Percentiles rank a stretch among this genome's conserved stretches.
Evolutionary conservation across 768 basidiomycete species (phyloP).

Genomic region (Pleurotus salmoneostramineus): DNA sequence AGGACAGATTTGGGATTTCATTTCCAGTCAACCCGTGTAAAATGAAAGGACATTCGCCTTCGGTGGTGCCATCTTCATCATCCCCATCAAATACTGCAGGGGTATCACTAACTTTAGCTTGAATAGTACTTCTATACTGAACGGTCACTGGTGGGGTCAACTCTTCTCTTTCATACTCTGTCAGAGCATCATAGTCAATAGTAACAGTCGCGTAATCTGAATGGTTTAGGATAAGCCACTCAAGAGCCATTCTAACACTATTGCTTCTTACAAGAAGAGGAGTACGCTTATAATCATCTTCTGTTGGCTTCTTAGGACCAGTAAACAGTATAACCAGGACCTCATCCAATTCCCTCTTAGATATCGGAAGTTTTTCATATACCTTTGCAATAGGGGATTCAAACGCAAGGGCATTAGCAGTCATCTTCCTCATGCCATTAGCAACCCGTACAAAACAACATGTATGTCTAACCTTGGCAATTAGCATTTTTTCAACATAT

Average conservation of each 20-base stretch:
- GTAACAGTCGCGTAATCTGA: constrained; percentile 18
- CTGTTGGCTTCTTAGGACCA: constrained; percentile 9
- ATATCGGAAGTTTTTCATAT: constrained; percentile 17
- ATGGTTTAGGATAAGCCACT: constrained; percentile 25
- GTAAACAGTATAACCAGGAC: constrained; percentile 15
- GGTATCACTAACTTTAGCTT: constrained; percentile 9
- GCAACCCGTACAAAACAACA: constrained; percentile 13
- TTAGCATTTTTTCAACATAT: constrained; percentile 18
- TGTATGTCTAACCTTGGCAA: constrained; percentile 14
- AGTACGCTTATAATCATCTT: constrained; percentile 15
- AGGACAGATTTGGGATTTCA: constrained; percentile 9
- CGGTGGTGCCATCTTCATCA: constrained; percentile 17
- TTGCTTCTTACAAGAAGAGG: constrained; percentile 19
- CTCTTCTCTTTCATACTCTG: constrained; percentile 11
- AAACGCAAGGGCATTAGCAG: constrained; percentile 22
- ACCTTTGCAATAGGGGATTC: constrained; percentile 17
- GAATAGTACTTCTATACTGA: constrained; percentile 6
- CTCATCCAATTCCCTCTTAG: constrained; percentile 16
- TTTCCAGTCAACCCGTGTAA: constrained; percentile 22
- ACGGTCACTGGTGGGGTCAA: constrained; percentile 10
- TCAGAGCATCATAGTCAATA: constrained; percentile 15
- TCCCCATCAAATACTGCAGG: constrained; percentile 14
- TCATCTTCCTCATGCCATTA: constrained; percentile 13
- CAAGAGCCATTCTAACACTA: constrained; percentile 15
- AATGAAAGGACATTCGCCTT: constrained; percentile 21